Evolutionary conservation across 306 rosid species (phyloP).

Genomic region (Lagenaria siceraria): DNA sequence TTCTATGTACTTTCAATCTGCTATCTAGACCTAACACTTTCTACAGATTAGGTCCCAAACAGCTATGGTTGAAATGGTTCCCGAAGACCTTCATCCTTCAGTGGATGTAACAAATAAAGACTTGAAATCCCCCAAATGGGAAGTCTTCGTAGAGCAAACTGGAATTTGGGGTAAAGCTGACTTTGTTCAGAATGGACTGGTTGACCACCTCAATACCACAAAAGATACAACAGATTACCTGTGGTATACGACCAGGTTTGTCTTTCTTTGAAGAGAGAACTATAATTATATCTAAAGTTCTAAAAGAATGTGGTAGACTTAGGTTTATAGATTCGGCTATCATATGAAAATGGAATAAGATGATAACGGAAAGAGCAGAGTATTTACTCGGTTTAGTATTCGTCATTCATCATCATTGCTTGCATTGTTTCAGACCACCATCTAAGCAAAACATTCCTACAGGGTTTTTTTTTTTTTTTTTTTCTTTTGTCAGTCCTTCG

Average conservation of each 20-base stretch:
- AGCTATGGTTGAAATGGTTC: conserved; percentile 49
- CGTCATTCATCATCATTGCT: neutral
- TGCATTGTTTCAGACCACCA: neutral
- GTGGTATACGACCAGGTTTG: conserved; percentile 86
- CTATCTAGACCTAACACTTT: conserved; percentile 18
- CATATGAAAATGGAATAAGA: neutral
- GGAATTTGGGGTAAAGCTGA: conserved; percentile 83
- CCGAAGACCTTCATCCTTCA: conserved; percentile 47
- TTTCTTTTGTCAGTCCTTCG: neutral
- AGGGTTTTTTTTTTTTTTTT: neutral
- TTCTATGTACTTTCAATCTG: neutral
- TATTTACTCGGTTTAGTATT: neutral
- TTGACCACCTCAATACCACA: conserved; percentile 85
- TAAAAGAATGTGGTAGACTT: neutral
- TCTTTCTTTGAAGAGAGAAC: neutral
- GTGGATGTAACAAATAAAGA: conserved; percentile 20
- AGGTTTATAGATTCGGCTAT: neutral
- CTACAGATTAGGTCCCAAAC: conserved; percentile 61
- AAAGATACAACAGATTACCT: conserved; percentile 87
- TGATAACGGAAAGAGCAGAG: neutral
- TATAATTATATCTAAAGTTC: neutral
- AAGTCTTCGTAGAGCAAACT: conserved; percentile 52
- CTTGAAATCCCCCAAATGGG: conserved; percentile 46
- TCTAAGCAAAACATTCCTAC: neutral
- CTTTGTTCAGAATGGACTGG: conserved; percentile 56